A percentile compares a stretch with the other conserved stretches of the same genome.
These are phyloP conservation scores for Verticillium dahliae DNA, from an alignment of 2,329 filamentous ascomycete species.

Conservation along the genomic window DNA sequence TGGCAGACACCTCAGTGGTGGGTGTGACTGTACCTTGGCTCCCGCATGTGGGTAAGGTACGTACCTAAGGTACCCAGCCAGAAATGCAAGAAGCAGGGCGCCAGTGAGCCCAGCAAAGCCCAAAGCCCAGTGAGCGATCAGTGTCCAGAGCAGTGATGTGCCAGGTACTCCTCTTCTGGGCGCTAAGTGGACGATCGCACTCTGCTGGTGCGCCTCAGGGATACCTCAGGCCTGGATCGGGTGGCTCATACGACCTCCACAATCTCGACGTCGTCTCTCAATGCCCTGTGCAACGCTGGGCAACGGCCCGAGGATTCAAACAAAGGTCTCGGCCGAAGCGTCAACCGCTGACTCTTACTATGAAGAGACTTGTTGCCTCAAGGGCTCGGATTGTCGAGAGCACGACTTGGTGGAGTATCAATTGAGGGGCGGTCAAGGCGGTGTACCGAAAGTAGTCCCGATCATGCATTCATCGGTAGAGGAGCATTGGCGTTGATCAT, in stretches of 20 bases:
- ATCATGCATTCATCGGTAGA: neutral
- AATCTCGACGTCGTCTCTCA: neutral
- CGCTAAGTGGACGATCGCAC: conserved; percentile 1
- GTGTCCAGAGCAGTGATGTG: neutral
- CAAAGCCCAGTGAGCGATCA: neutral
- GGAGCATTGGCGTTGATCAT: neutral
- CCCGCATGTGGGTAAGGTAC: neutral
- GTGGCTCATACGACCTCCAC: neutral
- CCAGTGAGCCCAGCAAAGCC: neutral
- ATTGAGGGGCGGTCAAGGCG: neutral
- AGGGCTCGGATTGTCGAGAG: neutral
- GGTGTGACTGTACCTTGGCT: neutral
- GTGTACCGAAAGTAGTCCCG: neutral
- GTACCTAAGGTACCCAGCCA: neutral
- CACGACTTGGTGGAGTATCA: neutral
- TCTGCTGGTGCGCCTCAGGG: neutral
- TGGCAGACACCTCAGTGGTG: neutral
- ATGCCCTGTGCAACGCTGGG: neutral
- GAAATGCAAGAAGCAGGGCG: neutral
- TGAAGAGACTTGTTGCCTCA: neutral
- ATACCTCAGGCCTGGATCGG: neutral
- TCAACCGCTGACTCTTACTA: neutral
- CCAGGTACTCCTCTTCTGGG: conserved; percentile 1
- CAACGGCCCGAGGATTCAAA: neutral
- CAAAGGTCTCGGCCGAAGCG: too few relatives aligned